These are phyloP conservation scores for Phyllachora maydis DNA, from an alignment of 2,329 filamentous ascomycete genomes.

Conservation along the genomic window DNA sequence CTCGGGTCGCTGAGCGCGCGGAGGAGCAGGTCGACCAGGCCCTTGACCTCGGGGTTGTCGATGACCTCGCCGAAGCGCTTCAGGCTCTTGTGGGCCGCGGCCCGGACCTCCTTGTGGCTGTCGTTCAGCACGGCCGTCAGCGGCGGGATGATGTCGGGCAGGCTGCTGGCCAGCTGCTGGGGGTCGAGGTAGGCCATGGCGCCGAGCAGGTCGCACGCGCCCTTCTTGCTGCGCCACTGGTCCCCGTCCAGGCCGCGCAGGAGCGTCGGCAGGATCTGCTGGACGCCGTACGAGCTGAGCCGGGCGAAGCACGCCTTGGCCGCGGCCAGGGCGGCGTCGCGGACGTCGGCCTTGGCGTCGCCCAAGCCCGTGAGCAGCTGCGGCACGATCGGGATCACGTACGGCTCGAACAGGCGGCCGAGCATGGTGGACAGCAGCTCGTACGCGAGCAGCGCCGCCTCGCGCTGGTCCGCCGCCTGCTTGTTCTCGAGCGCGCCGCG, in stretches of 20 bases:
- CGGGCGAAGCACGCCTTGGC: constrained; percentile 88
- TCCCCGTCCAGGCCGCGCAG: constrained; percentile 83
- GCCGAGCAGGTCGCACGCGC: constrained; percentile 86
- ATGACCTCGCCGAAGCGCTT: constrained; percentile 98
- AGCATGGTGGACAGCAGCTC: constrained; percentile 77
- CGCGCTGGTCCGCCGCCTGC: constrained; percentile 73
- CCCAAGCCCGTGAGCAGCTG: constrained; percentile 80
- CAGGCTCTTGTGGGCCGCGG: constrained; percentile 82
- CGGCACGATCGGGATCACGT: constrained; percentile 87
- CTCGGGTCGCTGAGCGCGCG: constrained; percentile 96
- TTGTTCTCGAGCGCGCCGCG: constrained; percentile 81
- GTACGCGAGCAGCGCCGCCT: constrained; percentile 75
- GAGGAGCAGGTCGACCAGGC: constrained; percentile 72
- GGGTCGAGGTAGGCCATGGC: constrained; percentile 98
- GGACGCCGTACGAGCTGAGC: constrained; percentile 88
- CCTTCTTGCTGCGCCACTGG: constrained; percentile 97
- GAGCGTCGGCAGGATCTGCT: constrained; percentile 78
- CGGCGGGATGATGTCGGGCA: constrained; percentile 93
- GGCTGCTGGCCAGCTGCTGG: constrained; percentile 74
- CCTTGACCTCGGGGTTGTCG: constrained; percentile 91
- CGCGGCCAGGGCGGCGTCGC: constrained; percentile 80
- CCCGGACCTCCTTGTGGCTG: constrained; percentile 90
- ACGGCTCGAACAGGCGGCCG: constrained; percentile 81
- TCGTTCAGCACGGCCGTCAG: constrained; percentile 88
- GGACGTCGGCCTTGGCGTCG: constrained; percentile 70